Evolutionary conservation across 1,284 basidiomycete genomes (phyloP).

Genomic region (Cryptococcus sp.): DNA sequence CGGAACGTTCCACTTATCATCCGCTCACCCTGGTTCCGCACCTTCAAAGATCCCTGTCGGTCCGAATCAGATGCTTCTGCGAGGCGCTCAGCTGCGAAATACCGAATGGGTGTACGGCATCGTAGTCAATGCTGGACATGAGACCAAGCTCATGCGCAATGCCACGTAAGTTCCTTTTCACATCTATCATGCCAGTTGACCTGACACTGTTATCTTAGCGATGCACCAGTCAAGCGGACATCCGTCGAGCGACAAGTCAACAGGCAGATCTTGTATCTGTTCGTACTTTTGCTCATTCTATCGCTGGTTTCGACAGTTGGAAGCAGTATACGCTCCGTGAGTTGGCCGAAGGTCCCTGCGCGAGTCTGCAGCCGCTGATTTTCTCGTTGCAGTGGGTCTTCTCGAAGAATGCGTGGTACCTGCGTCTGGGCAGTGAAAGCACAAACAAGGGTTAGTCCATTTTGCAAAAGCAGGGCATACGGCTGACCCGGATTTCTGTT

Average conservation of each 20-base stretch:
- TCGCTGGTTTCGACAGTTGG: constrained; percentile 92
- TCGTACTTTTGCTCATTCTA: constrained; percentile 80
- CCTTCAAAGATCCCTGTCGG: constrained; percentile 81
- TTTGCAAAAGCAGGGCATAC: background rate
- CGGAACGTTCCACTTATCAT: constrained; percentile 66
- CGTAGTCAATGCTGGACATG: constrained; percentile 93
- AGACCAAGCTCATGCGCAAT: constrained; percentile 96
- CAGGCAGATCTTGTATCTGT: constrained; percentile 93
- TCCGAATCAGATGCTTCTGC: constrained; percentile 89
- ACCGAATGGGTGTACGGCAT: constrained; percentile 96
- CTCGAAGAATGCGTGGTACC: constrained; percentile 79
- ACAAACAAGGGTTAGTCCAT: constrained; percentile 50
- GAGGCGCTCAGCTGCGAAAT: constrained; percentile 94
- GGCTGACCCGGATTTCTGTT: constrained; percentile 1
- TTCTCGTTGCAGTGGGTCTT: constrained; percentile 68
- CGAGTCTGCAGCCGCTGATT: background rate
- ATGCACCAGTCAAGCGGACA: constrained; percentile 94
- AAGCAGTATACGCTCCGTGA: constrained; percentile 72
- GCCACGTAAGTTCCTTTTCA: constrained; percentile 66
- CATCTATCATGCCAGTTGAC: constrained; percentile 3
- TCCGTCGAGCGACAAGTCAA: constrained; percentile 97
- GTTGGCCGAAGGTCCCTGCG: constrained; percentile 10
- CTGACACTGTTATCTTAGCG: constrained; percentile 56
- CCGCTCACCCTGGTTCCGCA: constrained; percentile 42
- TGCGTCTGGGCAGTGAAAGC: constrained; percentile 55